Evolutionary conservation across 1,284 basidiomycete genomes (phyloP), one percentile per base, ranked within the genome.

Genomic region (Cutaneotrichosporon cavernicola): DNA sequence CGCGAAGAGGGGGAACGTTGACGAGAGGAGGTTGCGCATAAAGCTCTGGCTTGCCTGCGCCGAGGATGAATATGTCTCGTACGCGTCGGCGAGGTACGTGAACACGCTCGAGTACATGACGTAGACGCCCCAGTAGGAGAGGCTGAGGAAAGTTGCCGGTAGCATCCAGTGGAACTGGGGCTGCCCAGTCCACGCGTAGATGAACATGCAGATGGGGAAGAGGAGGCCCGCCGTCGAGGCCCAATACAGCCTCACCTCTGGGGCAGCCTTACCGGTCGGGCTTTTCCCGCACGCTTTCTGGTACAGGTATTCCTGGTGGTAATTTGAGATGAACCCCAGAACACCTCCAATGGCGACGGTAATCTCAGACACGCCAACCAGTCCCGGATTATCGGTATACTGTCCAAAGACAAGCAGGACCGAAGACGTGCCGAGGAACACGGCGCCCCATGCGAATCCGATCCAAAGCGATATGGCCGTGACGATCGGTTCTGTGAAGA

Each of bases 281-380:
- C 65, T 63, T 22, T 66, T 67, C 7, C 16, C 14, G 7, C 73
- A 67, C 2, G 77, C 70, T 5, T 65, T 64, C 18, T 57, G 65
- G 65, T 77, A 79, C 18, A 79, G 70, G 50, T 67, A 55, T 65
- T 79, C 76, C 69, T 80, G 77, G 63, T 75, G 79, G 67, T 61
- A 79, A 77, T 92, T 90, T 47, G 88, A 87, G 34, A 89, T 70
- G 52, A 89, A 88, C 0, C 90, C 91, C 43, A 92, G 64, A 69
- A 86, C 84, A 3, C 89, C 87, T 10, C 91, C 91, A 46, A 83
- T 56, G 31, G 56, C 53, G 7, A 38, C 59, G 6, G 59, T 52
- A 5, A 60, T 32, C 32, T 34, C 55, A 38, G 70, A 69, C 87
- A 71, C 10, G 76, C 72, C 68, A 2, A 70, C 64, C 59, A 75